Evolutionary conservation across 306 rosid species (phyloP), one percentile per base, ranked within the genome.

Genomic region (Ziziphus jujuba): DNA sequence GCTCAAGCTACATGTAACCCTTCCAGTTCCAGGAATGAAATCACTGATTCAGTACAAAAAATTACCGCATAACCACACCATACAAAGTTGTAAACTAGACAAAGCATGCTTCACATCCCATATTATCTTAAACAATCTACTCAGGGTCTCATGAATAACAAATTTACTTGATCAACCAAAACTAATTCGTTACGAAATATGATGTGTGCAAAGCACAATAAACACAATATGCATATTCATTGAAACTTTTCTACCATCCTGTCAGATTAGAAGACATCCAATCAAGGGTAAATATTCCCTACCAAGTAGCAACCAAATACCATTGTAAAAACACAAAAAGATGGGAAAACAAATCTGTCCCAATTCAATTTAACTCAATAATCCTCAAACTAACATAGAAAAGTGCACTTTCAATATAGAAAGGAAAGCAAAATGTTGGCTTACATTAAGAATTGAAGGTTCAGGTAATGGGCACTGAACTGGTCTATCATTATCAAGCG

Each of bases 361-460:
- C 17, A 17, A 22, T 50, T 22, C n/a, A 20, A 31, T 38, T 7
- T 9, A 23, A 9, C 13, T 6, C 15, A 48, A n/a, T 28, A 5
- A 44, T 23, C 38, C 24, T 24, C 4, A 6, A 49, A 33, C 2
- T 10, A 12, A 9, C 31, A 17, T 14, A 0, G 24, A 51, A 17
- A 51, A 13, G 12, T 65, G 6, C 14, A 31, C 6, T 6, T 12
- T 20, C 36, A 40, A 25, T 59, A 19, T 60, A 50, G 16, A 17
- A 49, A 47, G 34, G 58, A 73, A 73, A 55, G 14, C 61, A 58
- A 55, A 57, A 63, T 20, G 51, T 40, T 0, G 21, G 66, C 96
- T 90, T 85, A 90, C 99, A 70, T 93, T 90, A 20, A 90, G 91
- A 72, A 93, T 90, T 33, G 97, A 93, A 28, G 99, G 97, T 71